phyloP scores from a whole-genome alignment of 1,139 yeast species.

The Magnusiomyces tetraspermus region DNA sequence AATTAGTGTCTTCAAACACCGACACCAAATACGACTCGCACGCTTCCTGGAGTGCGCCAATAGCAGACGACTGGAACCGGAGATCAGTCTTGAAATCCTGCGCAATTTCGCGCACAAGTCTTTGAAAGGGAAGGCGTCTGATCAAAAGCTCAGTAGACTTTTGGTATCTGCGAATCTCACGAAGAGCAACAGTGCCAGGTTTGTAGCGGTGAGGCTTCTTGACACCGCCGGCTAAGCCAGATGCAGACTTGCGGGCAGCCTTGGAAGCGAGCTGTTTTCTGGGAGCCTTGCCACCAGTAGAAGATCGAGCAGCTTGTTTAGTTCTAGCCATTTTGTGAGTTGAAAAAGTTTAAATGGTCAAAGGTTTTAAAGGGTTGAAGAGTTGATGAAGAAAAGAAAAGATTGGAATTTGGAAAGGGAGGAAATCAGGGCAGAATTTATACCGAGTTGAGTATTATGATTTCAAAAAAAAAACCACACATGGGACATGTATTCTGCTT shows the following conservation, averaged over 20 bases:
- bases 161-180: slow-evolving; percentile 99
- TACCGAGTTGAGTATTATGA: too few species aligned
- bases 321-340: slow-evolving; percentile 79
- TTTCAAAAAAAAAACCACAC: too few species aligned
- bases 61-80: slow-evolving; percentile 97
- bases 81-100: slow-evolving; percentile 97
- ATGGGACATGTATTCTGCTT: too few species aligned
- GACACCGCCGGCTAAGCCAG: slow-evolving; percentile 87
- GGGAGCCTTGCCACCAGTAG: slow-evolving; percentile 99
- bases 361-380: too few species aligned
- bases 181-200: slow-evolving; percentile 99
- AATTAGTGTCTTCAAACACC: slow-evolving; percentile 91
- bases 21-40: slow-evolving; percentile 95
- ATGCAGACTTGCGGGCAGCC: slow-evolving; percentile 97
- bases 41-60: slow-evolving; percentile 98
- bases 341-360: slow-evolving; percentile 1
- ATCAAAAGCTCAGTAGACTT: slow-evolving; percentile 93
- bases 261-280: slow-evolving; percentile 98
- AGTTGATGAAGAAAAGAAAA: too few species aligned
- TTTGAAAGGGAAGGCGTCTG: slow-evolving; percentile 97
- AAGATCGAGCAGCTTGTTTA: slow-evolving; percentile 97
- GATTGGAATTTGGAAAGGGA: too few species aligned
- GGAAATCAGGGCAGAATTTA: too few species aligned
- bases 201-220: slow-evolving; percentile 99
- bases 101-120: slow-evolving; percentile 96